Base-by-base conservation (phyloP, 805 yeast species). In the Candida loeiensis region DNA sequence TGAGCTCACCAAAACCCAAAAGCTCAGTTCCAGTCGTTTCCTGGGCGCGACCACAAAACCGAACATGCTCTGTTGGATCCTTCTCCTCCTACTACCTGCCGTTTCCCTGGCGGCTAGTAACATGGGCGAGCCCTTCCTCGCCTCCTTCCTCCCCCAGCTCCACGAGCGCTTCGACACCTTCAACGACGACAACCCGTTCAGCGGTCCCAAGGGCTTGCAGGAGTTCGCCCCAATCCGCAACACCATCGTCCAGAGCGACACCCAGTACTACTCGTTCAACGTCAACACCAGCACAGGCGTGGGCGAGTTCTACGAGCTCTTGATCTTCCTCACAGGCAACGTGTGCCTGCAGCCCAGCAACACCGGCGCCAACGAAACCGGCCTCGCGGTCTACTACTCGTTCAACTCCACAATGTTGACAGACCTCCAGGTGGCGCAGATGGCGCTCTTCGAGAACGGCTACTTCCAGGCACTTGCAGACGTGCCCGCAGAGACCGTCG, bases 281-380 rank as follows among this genome's bases (percentile, higher is more conserved):
- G 73, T 74, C 37, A 73, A 73, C 46, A 63, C 72, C 2, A 56
- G 71, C 4, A 51, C 64, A 2, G 78, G 76, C 1, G 39, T 73
- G 18, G 74, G 77, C 2, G 66, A 65, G 29, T 63, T 63, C 45
- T 74, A 68, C 49, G 71, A 76, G 48, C 59, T 66, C 39, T 58
- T 76, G 54, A 60, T 76, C 31, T 77, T 73, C 46, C 43, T 77
- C 13, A 69, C 77, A 12, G 82, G 79, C 2, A 74, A 75, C 39
- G 62, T 77, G 11, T 76, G 80, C 45, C 45, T 56, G 4, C 21
- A 44, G 17, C 45, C 73, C 1, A 37, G 22, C 6, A 52, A 58
- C 41, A 35, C 57, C 11, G 32, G 27, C 1, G 50, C 39, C n/a
- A 49, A 55, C 39, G 53, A 55, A 20, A 46, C 66, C 2, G 47